These are phyloP conservation scores for Penicillium thymicola DNA, from an alignment of 2,329 filamentous ascomycete species.

Conservation along the genomic window DNA sequence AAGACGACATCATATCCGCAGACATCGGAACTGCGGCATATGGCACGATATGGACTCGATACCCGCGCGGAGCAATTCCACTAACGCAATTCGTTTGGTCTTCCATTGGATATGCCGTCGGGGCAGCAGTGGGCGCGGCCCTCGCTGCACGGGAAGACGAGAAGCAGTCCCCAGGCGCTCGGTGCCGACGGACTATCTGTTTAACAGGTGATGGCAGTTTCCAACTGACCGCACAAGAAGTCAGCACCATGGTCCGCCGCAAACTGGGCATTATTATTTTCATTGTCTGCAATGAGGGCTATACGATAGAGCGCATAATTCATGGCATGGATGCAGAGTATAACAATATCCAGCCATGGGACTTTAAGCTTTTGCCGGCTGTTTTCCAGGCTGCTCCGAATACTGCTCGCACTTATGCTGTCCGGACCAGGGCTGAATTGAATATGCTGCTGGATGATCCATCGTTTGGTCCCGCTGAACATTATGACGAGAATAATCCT, in stretches of 20 bases:
- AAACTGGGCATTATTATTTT: constrained; percentile 72
- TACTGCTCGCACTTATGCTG: constrained; percentile 57
- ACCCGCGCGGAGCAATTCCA: constrained; percentile 66
- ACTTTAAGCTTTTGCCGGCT: constrained; percentile 63
- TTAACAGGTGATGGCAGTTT: constrained; percentile 86
- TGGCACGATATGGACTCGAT: constrained; percentile 75
- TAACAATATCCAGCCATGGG: constrained; percentile 74
- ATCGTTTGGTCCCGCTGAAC: constrained; percentile 54
- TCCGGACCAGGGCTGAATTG: constrained; percentile 66
- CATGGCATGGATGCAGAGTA: constrained; percentile 74
- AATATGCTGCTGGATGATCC: constrained; percentile 61
- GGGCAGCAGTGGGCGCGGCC: constrained; percentile 62
- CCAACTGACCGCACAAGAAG: constrained; percentile 76
- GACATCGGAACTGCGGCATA: constrained; percentile 83
- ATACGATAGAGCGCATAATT: constrained; percentile 80
- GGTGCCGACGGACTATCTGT: constrained; percentile 63
- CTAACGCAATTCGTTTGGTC: constrained; percentile 72
- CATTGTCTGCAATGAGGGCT: constrained; percentile 78
- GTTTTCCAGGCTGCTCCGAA: constrained; percentile 62
- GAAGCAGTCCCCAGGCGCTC: not conserved
- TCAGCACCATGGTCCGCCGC: constrained; percentile 74
- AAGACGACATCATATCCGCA: constrained; percentile 72
- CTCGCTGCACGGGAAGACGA: constrained; percentile 65
- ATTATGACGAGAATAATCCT: constrained; percentile 1
- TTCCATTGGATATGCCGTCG: constrained; percentile 61